These are phyloP conservation scores for Leccinum incarnatum DNA, from an alignment of 768 basidiomycete genomes.

Conservation along the genomic window DNA sequence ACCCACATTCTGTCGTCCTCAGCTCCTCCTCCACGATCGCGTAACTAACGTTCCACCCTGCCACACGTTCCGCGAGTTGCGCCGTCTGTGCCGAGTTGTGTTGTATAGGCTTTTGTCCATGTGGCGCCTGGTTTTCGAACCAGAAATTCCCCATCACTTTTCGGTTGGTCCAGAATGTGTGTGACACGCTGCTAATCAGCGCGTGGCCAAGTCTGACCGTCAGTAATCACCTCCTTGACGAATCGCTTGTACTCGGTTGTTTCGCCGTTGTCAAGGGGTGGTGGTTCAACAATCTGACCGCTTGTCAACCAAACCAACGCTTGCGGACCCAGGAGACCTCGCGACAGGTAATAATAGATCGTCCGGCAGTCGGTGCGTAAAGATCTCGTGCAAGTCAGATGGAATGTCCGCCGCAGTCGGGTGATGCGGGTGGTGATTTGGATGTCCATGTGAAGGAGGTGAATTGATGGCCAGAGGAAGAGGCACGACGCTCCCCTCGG, in stretches of 20 bases:
- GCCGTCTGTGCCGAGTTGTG: conserved; percentile 80
- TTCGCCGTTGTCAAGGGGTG: conserved; percentile 93
- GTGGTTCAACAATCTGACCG: conserved; percentile 79
- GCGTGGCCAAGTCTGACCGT: conserved; percentile 93
- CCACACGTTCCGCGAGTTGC: conserved; percentile 83
- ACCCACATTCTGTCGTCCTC: conserved; percentile 89
- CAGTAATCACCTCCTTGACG: conserved; percentile 94
- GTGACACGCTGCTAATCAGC: conserved; percentile 74
- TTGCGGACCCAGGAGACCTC: conserved; percentile 85
- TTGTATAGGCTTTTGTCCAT: conserved; percentile 54
- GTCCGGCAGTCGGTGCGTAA: conserved; percentile 91
- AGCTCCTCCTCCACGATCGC: conserved; percentile 89
- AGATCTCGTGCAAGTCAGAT: conserved; percentile 87
- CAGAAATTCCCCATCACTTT: conserved; percentile 74
- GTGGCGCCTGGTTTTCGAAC: conserved; percentile 58
- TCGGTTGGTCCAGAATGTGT: conserved; percentile 77
- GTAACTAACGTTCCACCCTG: conserved; percentile 87
- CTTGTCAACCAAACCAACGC: conserved; percentile 93
- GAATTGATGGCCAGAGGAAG: conserved; percentile 65
- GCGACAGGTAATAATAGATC: conserved; percentile 97
- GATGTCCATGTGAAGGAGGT: conserved; percentile 46
- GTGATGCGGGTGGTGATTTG: conserved; percentile 59
- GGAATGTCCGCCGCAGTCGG: conserved; percentile 89
- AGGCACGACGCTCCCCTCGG: conserved; percentile 79
- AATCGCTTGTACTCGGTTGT: conserved; percentile 93